Percentiles rank a stretch among this genome's conserved stretches.
Conservation (phyloP, 345 rosid species). For the Gossypium turneri region DNA sequence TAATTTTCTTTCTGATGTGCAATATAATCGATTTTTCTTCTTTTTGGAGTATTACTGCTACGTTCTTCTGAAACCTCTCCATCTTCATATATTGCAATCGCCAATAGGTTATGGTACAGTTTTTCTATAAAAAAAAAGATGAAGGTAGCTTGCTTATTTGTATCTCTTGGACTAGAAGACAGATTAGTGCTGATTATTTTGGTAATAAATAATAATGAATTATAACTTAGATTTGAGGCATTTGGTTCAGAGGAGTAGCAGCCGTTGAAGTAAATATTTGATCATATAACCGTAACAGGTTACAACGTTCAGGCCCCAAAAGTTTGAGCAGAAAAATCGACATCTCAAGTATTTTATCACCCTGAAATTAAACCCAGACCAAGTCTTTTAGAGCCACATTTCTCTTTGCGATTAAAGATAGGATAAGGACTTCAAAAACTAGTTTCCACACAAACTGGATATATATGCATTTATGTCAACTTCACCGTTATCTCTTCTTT, state of each 20-base stretch:
- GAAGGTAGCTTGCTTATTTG: background rate
- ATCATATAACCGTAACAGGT: background rate
- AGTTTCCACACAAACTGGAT: conserved; percentile 47
- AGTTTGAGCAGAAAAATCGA: background rate
- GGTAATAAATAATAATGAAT: too few species aligned
- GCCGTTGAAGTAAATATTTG: background rate
- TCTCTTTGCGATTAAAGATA: conserved; percentile 24
- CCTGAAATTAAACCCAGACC: background rate
- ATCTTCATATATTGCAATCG: background rate
- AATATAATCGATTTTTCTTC: background rate
- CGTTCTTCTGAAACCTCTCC: background rate
- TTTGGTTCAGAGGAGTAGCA: background rate
- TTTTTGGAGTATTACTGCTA: too few species aligned
- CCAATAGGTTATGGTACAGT: too few species aligned
- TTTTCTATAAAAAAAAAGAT: background rate
- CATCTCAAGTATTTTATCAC: background rate
- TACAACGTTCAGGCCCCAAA: background rate
- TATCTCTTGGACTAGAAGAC: background rate
- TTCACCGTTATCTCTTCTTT: conserved; percentile 33
- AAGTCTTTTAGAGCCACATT: conserved; percentile 34
- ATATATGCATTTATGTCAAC: conserved; percentile 30
- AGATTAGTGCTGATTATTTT: too few species aligned
- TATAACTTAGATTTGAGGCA: too few species aligned
- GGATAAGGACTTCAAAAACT: conserved; percentile 44
- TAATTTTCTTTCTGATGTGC: background rate